These are phyloP conservation scores for Pythium graminicola DNA, from an alignment of 352 stramenopile genomes.

Conservation along the genomic window DNA sequence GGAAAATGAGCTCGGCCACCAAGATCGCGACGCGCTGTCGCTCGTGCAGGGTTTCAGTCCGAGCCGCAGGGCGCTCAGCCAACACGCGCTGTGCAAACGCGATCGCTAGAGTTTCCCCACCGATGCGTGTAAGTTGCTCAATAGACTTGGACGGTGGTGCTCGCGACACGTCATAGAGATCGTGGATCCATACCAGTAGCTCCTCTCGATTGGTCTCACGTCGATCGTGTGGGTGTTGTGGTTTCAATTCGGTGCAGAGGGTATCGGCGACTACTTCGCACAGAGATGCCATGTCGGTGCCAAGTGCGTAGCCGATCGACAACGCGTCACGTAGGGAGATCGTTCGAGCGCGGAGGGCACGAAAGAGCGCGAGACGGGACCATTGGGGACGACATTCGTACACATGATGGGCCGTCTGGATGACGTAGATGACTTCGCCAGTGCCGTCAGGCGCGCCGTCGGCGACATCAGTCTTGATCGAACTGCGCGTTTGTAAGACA, in stretches of 20 bases:
- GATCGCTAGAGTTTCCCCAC: conserved; percentile 28
- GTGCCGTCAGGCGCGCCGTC: background rate
- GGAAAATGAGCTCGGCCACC: conserved; percentile 51
- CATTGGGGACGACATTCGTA: conserved; percentile 84
- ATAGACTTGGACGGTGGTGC: conserved; percentile 61
- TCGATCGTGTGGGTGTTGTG: background rate
- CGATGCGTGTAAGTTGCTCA: conserved; percentile 55
- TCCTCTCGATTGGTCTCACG: background rate
- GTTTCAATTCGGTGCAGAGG: conserved; percentile 38
- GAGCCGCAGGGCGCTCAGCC: background rate
- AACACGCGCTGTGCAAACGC: conserved; percentile 19
- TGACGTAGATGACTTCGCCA: conserved; percentile 48
- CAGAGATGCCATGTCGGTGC: conserved; percentile 83
- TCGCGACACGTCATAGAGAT: conserved; percentile 67
- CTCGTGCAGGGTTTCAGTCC: conserved; percentile 27
- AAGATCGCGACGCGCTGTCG: conserved; percentile 43
- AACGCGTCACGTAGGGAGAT: conserved; percentile 63
- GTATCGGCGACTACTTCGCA: conserved; percentile 81
- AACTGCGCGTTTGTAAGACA: conserved; percentile 38
- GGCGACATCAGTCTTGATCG: conserved; percentile 27
- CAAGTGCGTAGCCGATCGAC: conserved; percentile 81
- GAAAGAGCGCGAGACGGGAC: conserved; percentile 76
- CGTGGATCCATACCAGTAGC: conserved; percentile 50
- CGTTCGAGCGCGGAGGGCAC: conserved; percentile 44
- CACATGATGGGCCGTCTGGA: conserved; percentile 75